Conservation (phyloP, 2,329 filamentous ascomycete genomes). For the Blumeria graminis region DNA sequence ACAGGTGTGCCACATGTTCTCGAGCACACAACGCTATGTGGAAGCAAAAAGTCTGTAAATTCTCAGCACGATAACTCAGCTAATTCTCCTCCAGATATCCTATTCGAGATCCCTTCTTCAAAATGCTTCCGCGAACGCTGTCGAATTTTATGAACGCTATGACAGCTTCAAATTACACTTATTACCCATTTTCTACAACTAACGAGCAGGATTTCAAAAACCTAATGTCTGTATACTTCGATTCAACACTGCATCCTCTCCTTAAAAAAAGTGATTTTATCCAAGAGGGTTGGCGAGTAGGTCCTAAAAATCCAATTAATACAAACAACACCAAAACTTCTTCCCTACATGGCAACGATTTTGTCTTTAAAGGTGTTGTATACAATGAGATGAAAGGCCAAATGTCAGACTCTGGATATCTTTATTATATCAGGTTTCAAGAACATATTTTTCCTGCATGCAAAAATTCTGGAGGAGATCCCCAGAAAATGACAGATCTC, state of each 20-base stretch:
- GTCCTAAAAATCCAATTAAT: slow-evolving; percentile 56
- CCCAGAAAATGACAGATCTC: slow-evolving; percentile 83
- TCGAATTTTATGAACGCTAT: slow-evolving; percentile 99
- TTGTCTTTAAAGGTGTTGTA: slow-evolving; percentile 92
- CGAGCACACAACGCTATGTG: slow-evolving; percentile 90
- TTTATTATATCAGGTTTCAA: slow-evolving; percentile 89
- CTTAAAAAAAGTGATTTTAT: slow-evolving; percentile 80
- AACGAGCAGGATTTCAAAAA: slow-evolving; percentile 91
- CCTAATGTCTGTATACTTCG: slow-evolving; percentile 85
- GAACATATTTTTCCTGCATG: slow-evolving; percentile 85
- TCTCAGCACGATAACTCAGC: not conserved
- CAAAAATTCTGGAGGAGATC: slow-evolving; percentile 92
- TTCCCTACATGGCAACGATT: slow-evolving; percentile 31
- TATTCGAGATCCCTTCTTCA: slow-evolving; percentile 98
- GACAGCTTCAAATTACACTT: slow-evolving; percentile 86
- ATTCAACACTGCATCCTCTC: slow-evolving; percentile 75
- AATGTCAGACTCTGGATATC: slow-evolving; percentile 89
- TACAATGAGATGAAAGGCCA: slow-evolving; percentile 99
- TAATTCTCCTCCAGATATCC: slow-evolving; percentile 40
- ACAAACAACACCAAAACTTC: slow-evolving; percentile 17
- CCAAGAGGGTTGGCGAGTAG: slow-evolving; percentile 91
- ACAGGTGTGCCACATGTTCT: slow-evolving; percentile 93
- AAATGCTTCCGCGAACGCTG: slow-evolving; percentile 94
- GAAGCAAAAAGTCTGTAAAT: slow-evolving; percentile 55
- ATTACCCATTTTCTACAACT: slow-evolving; percentile 92